A percentile compares a stretch with the other conserved stretches of the same genome.
phyloP scores from a whole-genome alignment of 2,329 filamentous ascomycete species.

The Emergomyces pasteurianus region DNA sequence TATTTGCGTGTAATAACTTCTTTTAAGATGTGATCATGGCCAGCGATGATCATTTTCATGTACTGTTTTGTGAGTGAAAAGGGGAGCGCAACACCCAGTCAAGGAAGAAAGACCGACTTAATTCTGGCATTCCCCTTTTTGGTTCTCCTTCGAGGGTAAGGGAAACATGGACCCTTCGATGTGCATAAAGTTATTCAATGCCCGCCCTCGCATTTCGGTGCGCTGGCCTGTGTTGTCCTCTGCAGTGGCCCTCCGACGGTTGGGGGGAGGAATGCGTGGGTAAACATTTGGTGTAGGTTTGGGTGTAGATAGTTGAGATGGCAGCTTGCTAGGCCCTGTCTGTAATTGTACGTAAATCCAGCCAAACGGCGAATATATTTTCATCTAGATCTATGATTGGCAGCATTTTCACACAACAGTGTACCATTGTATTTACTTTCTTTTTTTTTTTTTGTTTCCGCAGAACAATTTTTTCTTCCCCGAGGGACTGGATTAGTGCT shows the following conservation, averaged over 20 bases:
- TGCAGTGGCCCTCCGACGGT: background rate
- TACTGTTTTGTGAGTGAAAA: background rate
- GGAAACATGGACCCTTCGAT: background rate
- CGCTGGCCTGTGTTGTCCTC: background rate
- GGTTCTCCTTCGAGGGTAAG: background rate
- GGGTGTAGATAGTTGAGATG: background rate
- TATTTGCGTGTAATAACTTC: background rate
- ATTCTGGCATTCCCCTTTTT: background rate
- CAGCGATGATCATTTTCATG: background rate
- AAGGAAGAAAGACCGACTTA: background rate
- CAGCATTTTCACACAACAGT: background rate
- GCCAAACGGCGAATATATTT: background rate
- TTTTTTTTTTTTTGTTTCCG: background rate
- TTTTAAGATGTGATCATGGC: background rate
- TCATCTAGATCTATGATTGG: background rate
- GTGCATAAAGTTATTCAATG: background rate
- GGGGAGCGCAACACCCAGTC: background rate
- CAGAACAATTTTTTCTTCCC: background rate
- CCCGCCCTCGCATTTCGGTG: background rate
- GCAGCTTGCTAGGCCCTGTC: background rate
- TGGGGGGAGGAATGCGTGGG: too few species aligned
- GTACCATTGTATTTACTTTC: background rate
- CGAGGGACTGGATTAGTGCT: background rate
- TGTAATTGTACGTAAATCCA: background rate
- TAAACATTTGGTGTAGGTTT: background rate